Evolutionary conservation across 2,329 filamentous ascomycete species (phyloP).

Genomic region (Colletotrichum euphorbiae): DNA sequence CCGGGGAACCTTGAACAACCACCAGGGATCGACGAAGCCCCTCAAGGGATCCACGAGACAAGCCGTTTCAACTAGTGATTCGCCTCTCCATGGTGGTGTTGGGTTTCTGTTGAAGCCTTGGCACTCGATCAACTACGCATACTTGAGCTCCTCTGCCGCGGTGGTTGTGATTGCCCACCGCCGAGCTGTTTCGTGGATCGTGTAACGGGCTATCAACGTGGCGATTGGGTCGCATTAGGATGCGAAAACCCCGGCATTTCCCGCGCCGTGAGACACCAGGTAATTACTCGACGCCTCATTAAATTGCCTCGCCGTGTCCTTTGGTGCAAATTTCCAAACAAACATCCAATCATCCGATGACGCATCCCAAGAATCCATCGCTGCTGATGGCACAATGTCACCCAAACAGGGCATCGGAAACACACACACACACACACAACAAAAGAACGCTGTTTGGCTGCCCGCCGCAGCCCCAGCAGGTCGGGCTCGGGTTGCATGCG

Average conservation of each 20-base stretch:
- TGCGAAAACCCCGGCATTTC: neutral
- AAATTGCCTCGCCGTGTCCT: neutral
- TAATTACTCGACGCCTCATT: neutral
- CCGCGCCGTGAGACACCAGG: neutral
- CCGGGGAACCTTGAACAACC: neutral
- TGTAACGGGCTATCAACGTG: neutral
- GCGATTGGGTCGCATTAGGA: neutral
- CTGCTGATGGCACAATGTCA: neutral
- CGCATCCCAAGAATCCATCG: too few species aligned
- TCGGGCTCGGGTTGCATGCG: neutral
- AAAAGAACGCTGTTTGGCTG: too few species aligned
- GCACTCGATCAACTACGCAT: neutral
- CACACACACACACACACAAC: neutral
- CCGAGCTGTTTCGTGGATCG: neutral
- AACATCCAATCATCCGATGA: too few species aligned
- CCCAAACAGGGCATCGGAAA: neutral
- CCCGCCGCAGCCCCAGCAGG: neutral
- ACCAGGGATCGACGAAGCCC: neutral
- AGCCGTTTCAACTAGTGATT: constrained; percentile 6
- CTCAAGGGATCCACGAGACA: neutral
- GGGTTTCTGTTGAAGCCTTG: neutral
- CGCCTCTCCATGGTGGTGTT: neutral
- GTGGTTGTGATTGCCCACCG: neutral
- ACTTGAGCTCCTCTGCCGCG: neutral
- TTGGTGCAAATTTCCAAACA: too few species aligned